Evolutionary conservation across 2,329 filamentous ascomycete genomes (phyloP), one percentile per base, ranked within the genome.

Genomic region (Hymenoscyphus infarciens): DNA sequence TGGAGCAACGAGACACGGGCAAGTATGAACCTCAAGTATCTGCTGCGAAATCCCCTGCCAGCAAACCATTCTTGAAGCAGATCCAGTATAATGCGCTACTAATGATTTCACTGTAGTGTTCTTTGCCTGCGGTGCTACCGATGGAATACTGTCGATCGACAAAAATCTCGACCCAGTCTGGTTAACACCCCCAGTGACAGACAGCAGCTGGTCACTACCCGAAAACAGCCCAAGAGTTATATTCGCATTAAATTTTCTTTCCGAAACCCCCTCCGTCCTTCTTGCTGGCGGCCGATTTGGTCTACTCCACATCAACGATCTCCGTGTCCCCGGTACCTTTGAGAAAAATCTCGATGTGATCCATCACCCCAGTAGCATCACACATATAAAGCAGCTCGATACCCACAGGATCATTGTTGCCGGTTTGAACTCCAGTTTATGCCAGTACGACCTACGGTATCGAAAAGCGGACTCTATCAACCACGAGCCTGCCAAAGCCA

Each of bases 361-460:
- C 49, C 59, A 67, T 15, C 76, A 80, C 61, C 68, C 71, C 5
- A 79, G 77, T 58, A 63, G 65, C 22, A 77, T 84, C 56, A 77
- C 82, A 0, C 82, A 84, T 62, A 71, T 87, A 35, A 77, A 77
- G 38, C 78, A 80, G 59, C 68, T 86, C 1, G 78, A 80, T 57
- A 72, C 74, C 7, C 74, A 84, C 67, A 79, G 82, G 54, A 74
- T 87, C 22, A 74, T 88, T 1, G 81, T 81, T 3, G 80, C 83
- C 0, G 83, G 84, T 1, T 73, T 85, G 1, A 68, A 74, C 35
- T 78, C 77, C 69, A 75, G 70, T 60, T 81, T 88, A 75, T 76
- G 77, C 1, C 73, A 87, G 5, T 88, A 86, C 68, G 86, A 88
- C 65, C 64, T 83, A 35, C 83, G 86, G 1, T 84, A 78, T 66